A percentile compares a stretch with the other conserved stretches of the same genome.
Conservation (phyloP, 2,329 filamentous ascomycete genomes). For the Cyclaneusma minus region DNA sequence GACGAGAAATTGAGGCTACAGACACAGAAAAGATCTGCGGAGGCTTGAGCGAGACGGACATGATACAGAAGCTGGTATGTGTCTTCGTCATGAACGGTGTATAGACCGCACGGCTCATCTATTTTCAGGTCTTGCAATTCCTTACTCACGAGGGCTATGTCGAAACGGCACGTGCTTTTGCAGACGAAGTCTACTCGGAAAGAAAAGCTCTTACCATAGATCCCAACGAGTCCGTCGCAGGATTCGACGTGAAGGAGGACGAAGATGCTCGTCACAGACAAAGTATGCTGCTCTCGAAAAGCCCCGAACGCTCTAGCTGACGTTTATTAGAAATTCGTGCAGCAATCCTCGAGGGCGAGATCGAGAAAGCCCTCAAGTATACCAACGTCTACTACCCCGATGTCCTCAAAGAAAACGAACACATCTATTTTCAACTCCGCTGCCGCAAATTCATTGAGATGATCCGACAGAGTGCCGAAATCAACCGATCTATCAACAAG, state of each 20-base stretch:
- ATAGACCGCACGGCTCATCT: constrained; percentile 1
- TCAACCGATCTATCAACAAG: constrained; percentile 24
- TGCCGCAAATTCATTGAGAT: constrained; percentile 94
- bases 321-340: constrained; percentile 56
- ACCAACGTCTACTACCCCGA: constrained; percentile 65
- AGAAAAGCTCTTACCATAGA: constrained; percentile 52
- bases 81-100: background rate
- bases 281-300: constrained; percentile 36
- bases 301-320: background rate
- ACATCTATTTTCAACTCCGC: constrained; percentile 74
- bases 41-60: constrained; percentile 52
- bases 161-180: constrained; percentile 80
- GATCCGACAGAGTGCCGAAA: constrained; percentile 60
- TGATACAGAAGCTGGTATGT: constrained; percentile 65
- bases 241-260: constrained; percentile 60
- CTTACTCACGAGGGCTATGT: constrained; percentile 91
- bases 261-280: constrained; percentile 76
- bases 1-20: constrained; percentile 35
- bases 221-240: constrained; percentile 32
- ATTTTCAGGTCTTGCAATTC: constrained; percentile 56
- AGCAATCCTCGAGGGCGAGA: constrained; percentile 80
- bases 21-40: constrained; percentile 44
- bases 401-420: constrained; percentile 65
- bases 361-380: constrained; percentile 76
- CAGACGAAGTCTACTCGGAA: constrained; percentile 62